Base-by-base conservation (phyloP, 2,329 filamentous ascomycete genomes). In the Diaporthe capsici region DNA sequence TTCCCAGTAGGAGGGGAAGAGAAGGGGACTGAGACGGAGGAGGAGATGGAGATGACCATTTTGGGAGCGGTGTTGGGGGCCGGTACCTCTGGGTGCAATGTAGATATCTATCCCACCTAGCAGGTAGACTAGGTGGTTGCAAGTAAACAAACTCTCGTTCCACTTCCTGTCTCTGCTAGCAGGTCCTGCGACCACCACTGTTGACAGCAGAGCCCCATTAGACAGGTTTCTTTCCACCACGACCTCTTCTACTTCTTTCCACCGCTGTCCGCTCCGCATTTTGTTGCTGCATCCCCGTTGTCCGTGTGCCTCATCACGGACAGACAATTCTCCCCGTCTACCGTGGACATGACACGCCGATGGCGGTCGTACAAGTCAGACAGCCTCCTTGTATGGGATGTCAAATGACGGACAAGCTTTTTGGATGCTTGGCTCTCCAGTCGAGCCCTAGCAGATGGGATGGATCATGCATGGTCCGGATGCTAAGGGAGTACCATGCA, bases 401-500 rank as follows among this genome's bases (percentile, higher is more conserved):
- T 20, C 31, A 53, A 53, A 25, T 70, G 65, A 55, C 31, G 65
- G 65, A 70, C 34, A 70, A 70, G 65, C 65, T 70, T 70, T 70
- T 70, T 70, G n/a, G n/a, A 55, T 42, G 47, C 65, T 70, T 70
- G 65, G 65, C 65, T 42, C 49, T 10, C 49, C 49, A 42, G 65
- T 42, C 65, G 49, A 70, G 47, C 49, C 65, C 65, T 70, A 55
- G 65, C 65, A 55, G 49, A 70, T 55, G n/a, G 65, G 65, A 70
- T 31, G 65, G 49, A 70, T 53, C 65, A 20, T 70, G 34, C 65
- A 70, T 39, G 49, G 65, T 13, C 65, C 31, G 2, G 31, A 3
- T 39, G 65, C 3, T 68, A 68, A 68, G 47, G 22, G 2, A 17
- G 44, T 65, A 65, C 61, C 42, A 51, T 37, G 44, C 31, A 49